Evolutionary conservation across 2,329 filamentous ascomycete species (phyloP).

Genomic region (Penicillium sp.): DNA sequence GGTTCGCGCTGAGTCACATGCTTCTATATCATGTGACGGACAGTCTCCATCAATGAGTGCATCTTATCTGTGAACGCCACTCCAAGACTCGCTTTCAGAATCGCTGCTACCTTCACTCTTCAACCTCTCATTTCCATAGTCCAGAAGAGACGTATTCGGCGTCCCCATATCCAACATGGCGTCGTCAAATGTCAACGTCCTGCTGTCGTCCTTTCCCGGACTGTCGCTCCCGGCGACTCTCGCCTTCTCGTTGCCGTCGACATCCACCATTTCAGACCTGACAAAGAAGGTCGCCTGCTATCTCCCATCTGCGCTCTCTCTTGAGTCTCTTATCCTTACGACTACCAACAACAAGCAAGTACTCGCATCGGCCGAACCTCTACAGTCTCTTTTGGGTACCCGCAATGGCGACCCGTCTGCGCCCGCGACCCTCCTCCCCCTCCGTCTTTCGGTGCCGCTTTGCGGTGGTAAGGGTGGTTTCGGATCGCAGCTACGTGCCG

Average conservation of each 20-base stretch:
- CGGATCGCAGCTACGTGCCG: slow-evolving; percentile 91
- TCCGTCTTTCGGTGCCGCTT: slow-evolving; percentile 74
- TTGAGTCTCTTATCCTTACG: slow-evolving; percentile 67
- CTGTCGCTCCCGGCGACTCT: slow-evolving; percentile 79
- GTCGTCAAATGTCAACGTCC: slow-evolving; percentile 66
- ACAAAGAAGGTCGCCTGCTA: slow-evolving; percentile 57
- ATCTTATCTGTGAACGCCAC: slow-evolving; percentile 16
- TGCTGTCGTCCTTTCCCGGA: slow-evolving; percentile 80
- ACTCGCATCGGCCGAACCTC: slow-evolving; percentile 47
- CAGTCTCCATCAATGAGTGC: background rate
- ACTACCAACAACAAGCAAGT: slow-evolving; percentile 76
- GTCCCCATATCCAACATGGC: slow-evolving; percentile 50
- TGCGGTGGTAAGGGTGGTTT: slow-evolving; percentile 97
- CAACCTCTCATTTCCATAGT: too few relatives aligned
- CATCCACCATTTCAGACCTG: slow-evolving; percentile 66
- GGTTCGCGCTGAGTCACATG: slow-evolving; percentile 5
- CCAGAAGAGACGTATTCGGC: background rate
- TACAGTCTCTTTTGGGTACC: slow-evolving; percentile 61
- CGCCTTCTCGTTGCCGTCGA: slow-evolving; percentile 66
- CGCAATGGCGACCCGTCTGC: slow-evolving; percentile 33
- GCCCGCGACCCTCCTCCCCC: slow-evolving; percentile 69
- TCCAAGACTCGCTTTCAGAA: background rate
- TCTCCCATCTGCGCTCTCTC: slow-evolving; percentile 57
- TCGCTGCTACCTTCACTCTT: background rate
- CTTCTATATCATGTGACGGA: slow-evolving; percentile 7